Base-by-base conservation (phyloP, 2,329 filamentous ascomycete species). In the Intubia oerlemansii region DNA sequence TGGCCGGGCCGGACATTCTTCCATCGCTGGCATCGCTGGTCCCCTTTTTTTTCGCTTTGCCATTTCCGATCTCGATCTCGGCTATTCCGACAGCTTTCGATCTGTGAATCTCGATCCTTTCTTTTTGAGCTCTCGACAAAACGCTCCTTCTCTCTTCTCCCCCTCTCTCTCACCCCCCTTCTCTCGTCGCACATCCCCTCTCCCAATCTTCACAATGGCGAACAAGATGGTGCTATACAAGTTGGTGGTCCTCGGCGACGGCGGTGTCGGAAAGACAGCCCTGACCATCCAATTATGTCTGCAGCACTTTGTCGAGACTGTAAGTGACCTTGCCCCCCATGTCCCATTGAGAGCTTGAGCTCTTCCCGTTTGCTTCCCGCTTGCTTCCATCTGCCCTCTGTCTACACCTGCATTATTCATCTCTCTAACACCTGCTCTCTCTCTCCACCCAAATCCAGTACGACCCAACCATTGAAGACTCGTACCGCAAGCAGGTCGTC, bases 171-270 rank as follows among this genome's bases (percentile, higher is more conserved):
- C 24, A 11, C 19, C 23, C n/a, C 13, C 20, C 12, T 19, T 25
- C 25, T 13, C 11, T 11, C 24, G 13, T 14, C 24, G 18, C 24
- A 23, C 21, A 8, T 15, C 8, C 24, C 18, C 25, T 15, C 25
- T 20, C 27, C 20, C 25, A 10, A 10, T 21, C 11, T 21, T 11
- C 41, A 60, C 46, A 51, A 88, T 88, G 80, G 72, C 79, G 56
- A 78, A 78, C 46, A 84, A 85, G 62, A 90, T 90, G 81, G 84
- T 82, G 48, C 58, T 91, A 51, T 90, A 92, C 62, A 91, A 91
- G 57, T 57, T 92, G 64, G 82, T 92, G 67, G 82, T 92, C 56
- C 60, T 92, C 39, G 84, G 82, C 43, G 82, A 92, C 50, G 82
- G 82, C 56, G 82, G 82, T 54, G 82, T 92, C 36, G 82, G 82